Evolutionary conservation across 345 rosid species (phyloP).

Genomic region (Psidium guajava): DNA sequence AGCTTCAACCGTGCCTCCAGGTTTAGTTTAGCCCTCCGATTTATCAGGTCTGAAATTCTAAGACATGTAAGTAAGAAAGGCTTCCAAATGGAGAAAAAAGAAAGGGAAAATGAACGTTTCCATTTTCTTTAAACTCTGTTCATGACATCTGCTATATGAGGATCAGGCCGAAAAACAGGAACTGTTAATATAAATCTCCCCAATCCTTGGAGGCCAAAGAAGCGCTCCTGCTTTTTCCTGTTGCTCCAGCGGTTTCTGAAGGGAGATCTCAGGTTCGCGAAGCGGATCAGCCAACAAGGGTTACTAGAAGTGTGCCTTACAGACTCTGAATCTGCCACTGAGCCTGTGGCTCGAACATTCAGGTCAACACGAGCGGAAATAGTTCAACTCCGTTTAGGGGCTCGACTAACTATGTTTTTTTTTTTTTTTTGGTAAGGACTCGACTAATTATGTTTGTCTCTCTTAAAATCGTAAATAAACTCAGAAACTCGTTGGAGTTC

Average conservation of each 20-base stretch:
- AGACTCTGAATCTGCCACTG: slow-evolving; percentile 49
- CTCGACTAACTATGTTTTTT: neutral
- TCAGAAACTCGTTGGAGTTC: neutral
- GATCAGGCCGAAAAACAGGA: neutral
- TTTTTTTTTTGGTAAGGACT: too few relatives aligned
- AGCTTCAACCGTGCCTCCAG: neutral
- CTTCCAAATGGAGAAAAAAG: neutral
- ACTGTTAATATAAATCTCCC: neutral
- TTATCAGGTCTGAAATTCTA: neutral
- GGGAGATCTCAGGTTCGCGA: slow-evolving; percentile 6
- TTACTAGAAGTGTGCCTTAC: slow-evolving; percentile 75
- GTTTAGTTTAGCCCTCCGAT: neutral
- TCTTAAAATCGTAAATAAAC: neutral
- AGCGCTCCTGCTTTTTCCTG: slow-evolving; percentile 8
- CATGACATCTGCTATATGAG: neutral
- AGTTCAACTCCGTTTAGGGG: slow-evolving; percentile 15
- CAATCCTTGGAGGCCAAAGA: slow-evolving; percentile 17
- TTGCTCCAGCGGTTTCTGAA: slow-evolving; percentile 1
- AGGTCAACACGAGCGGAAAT: slow-evolving; percentile 71
- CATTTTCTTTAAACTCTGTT: neutral
- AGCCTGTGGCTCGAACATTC: slow-evolving; percentile 72
- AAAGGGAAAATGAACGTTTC: neutral
- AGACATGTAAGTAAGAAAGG: neutral
- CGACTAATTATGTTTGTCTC: neutral
- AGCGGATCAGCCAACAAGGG: slow-evolving; percentile 23